phyloP scores from a whole-genome alignment of 805 yeast species.

The Suhomyces tanzawaensis region DNA sequence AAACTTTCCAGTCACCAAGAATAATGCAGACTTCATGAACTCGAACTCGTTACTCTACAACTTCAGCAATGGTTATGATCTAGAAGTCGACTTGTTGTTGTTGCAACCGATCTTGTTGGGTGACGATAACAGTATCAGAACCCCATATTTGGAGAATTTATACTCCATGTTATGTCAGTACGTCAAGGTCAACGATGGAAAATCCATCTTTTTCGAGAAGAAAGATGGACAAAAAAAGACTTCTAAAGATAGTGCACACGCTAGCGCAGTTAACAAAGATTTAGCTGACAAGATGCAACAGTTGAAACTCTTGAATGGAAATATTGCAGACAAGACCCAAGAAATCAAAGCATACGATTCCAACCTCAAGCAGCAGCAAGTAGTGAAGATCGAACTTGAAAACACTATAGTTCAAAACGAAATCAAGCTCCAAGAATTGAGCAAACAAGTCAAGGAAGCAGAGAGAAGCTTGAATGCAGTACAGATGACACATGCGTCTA shows the following conservation, averaged over 20 bases:
- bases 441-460: conserved; percentile 12
- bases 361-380: conserved; percentile 19
- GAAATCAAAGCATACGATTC: conserved; percentile 18
- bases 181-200: conserved; percentile 42
- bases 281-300: conserved; percentile 9
- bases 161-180: conserved; percentile 75
- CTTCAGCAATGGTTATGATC: conserved; percentile 48
- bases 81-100: conserved; percentile 71
- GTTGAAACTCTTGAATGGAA: conserved; percentile 18
- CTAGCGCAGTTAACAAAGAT: neutral
- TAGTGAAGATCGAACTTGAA: conserved; percentile 21
- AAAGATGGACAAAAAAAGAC: conserved; percentile 4
- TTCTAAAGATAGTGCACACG: neutral
- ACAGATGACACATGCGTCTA: conserved; percentile 4
- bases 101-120: conserved; percentile 86
- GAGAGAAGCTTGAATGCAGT: conserved; percentile 12
- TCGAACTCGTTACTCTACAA: conserved; percentile 66
- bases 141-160: conserved; percentile 86
- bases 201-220: conserved; percentile 32
- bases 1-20: conserved; percentile 34
- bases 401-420: conserved; percentile 20
- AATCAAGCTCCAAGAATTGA: conserved; percentile 5
- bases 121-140: conserved; percentile 81
- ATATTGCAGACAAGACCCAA: conserved; percentile 15
- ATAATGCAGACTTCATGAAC: conserved; percentile 34